These are phyloP conservation scores for Papiliotrema flavescens DNA, from an alignment of 1,284 basidiomycete genomes.

Conservation along the genomic window DNA sequence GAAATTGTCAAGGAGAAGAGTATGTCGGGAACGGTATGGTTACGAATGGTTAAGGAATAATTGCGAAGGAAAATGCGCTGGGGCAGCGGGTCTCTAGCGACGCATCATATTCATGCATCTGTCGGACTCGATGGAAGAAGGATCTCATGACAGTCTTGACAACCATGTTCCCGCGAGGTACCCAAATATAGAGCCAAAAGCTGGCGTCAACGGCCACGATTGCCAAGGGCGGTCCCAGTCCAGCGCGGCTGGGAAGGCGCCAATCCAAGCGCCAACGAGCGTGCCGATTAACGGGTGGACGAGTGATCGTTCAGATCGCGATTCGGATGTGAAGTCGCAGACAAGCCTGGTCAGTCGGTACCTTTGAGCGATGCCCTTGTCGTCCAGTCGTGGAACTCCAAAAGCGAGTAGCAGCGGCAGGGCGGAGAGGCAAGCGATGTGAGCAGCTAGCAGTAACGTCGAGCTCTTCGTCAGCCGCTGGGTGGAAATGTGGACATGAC, in stretches of 20 bases:
- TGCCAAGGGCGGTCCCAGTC: constrained; percentile 98
- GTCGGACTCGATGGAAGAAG: too few relatives aligned
- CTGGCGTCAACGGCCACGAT: constrained; percentile 39
- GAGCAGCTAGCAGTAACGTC: constrained; percentile 65
- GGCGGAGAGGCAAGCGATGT: constrained; percentile 64
- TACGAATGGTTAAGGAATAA: constrained; percentile 32
- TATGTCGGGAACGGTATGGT: constrained; percentile 46
- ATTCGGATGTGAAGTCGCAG: constrained; percentile 68
- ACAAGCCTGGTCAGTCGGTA: constrained; percentile 69
- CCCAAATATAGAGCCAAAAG: constrained; percentile 52
- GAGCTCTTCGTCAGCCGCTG: too few relatives aligned
- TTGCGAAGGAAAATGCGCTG: background rate
- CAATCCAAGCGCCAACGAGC: constrained; percentile 70
- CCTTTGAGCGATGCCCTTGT: constrained; percentile 34
- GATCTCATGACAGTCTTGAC: too few relatives aligned
- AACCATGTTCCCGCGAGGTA: background rate
- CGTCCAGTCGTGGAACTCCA: constrained; percentile 57
- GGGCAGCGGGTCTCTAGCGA: too few relatives aligned
- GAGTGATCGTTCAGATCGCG: constrained; percentile 62
- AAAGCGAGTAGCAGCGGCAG: constrained; percentile 68
- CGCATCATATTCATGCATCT: too few relatives aligned
- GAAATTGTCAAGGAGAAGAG: constrained; percentile 46
- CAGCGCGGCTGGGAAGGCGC: constrained; percentile 74
- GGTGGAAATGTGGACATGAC: background rate
- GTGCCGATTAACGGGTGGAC: constrained; percentile 76